Evolutionary conservation across 2,329 filamentous ascomycete genomes (phyloP), one percentile per base, ranked within the genome.

Genomic region (Cladophialophora immunda): DNA sequence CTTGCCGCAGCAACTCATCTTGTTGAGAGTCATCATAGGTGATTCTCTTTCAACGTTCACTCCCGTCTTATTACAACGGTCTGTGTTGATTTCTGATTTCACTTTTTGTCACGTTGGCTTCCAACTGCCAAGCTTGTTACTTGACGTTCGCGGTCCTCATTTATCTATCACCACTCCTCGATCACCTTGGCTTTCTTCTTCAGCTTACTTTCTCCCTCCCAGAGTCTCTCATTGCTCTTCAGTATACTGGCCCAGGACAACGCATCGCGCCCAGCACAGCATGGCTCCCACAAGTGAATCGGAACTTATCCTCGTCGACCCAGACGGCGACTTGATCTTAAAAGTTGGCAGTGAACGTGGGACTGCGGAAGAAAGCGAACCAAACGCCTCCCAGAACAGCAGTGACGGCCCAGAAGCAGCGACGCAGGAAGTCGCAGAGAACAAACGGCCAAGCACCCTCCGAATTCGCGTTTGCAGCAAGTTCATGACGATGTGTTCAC

Each of bases 281-380:
- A 62, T 62, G 50, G 32, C 59, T 19, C 30, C 47, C 4, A 22
- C 3, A 56, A n/a, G 2, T 30, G 29, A 52, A 34, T 13, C 25
- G 27, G 19, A 19, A 7, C 11, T 38, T 5, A 30, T 63, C 60
- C 19, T 32, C 2, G 38, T 57, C 32, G 52, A 63, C 15, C 22
- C 52, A 6, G 52, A 63, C 25, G 52, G 60, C n/a, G 60, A 63
- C 30, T 36, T 64, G 27, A 58, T 58, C 13, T 45, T 64, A n/a
- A 32, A 58, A 52, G 54, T 58, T 27, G 53, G 57, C 32, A 41
- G n/a, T 11, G 55, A 58, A 11, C 32, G 7, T 13, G 15, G 6
- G 6, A 11, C n/a, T 5, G 11, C 22, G 32, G 30, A 58, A 5
- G 7, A 45, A n/a, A 29, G 19, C 32, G 25, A 17, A 19, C n/a